Evolutionary conservation across 257 asterid genomes (phyloP), one percentile per base, ranked within the genome.

Genomic region (Cinchona pubescens): DNA sequence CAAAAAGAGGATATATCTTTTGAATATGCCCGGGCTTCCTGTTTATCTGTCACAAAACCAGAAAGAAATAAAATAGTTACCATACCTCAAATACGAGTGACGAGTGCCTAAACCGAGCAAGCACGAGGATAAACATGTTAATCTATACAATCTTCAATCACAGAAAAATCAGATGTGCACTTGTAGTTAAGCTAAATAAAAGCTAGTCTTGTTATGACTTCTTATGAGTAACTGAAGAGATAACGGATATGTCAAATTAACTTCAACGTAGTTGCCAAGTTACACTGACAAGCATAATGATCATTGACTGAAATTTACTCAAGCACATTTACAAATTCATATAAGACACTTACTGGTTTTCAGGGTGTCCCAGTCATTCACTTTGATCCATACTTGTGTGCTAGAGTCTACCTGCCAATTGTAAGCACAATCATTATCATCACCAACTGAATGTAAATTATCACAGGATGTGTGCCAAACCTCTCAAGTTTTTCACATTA

Each of bases 1-100:
- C 98, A 94, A 76, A 90, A 94, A 78, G 92, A 76, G 69, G 97
- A 94, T 78, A 94, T 88, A 49, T 87, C 90, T 81, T 94, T 94
- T 4, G 97, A 80, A 82, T 94, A 81, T 72, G 94, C 96, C 65
- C 84, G 80, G 40, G 97, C 98, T 83, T 91, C 98, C 87, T 89
- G 97, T 83, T 87, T 91, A 79, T 80, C 98, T 94, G 69, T 70
- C 71, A 71, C 5, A 58, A 79, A 64, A 67, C 34, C 9, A 51
- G 63, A 58, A 65, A 34, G 49, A 30, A 80, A 43, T 13, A 34
- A 37, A 43, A 67, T 40, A 43, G 25, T 80, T 62, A 83, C 23
- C 53, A 53, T n/a, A 65, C 9, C 71, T 55, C 46, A 70, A 78
- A 53, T 7, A 11, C 9, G 37, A 10, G 58, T 51, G n/a, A 19